These are phyloP conservation scores for Aphanomyces euteiches DNA, from an alignment of 352 stramenopile genomes.

Conservation along the genomic window DNA sequence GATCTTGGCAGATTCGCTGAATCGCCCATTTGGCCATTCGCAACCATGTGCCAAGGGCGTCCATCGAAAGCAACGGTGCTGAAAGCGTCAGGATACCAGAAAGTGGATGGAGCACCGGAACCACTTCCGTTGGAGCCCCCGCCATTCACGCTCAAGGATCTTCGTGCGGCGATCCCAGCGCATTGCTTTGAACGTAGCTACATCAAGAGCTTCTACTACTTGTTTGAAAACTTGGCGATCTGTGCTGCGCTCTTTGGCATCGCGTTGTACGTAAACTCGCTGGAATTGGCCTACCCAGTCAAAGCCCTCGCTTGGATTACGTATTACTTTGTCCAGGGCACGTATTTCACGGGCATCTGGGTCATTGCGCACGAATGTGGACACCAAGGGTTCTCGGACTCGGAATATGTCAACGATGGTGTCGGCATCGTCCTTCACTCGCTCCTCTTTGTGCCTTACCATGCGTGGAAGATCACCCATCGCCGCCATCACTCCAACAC, in stretches of 20 bases:
- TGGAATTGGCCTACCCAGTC: constrained; percentile 44
- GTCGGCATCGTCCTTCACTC: constrained; percentile 96
- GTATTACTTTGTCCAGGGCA: constrained; percentile 98
- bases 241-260: constrained; percentile 87
- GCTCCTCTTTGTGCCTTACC: constrained; percentile 96
- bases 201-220: constrained; percentile 87
- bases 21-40: constrained; percentile 18
- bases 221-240: constrained; percentile 88
- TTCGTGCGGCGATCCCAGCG: constrained; percentile 88
- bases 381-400: constrained; percentile 94
- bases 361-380: constrained; percentile 97
- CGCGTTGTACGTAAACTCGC: constrained; percentile 68
- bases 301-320: constrained; percentile 83
- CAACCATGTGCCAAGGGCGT: constrained; percentile 22
- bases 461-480: constrained; percentile 96
- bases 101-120: constrained; percentile 66
- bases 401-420: constrained; percentile 93
- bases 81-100: constrained; percentile 59
- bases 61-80: constrained; percentile 33
- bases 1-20: neutral
- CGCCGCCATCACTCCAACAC: constrained; percentile 96
- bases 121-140: constrained; percentile 77
- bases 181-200: constrained; percentile 97
- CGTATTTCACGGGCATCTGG: constrained; percentile 96
- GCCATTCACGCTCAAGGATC: constrained; percentile 84